Evolutionary conservation across 1,284 basidiomycete species (phyloP), one percentile per base, ranked within the genome.

Genomic region (Cutaneotrichosporon sp.): DNA sequence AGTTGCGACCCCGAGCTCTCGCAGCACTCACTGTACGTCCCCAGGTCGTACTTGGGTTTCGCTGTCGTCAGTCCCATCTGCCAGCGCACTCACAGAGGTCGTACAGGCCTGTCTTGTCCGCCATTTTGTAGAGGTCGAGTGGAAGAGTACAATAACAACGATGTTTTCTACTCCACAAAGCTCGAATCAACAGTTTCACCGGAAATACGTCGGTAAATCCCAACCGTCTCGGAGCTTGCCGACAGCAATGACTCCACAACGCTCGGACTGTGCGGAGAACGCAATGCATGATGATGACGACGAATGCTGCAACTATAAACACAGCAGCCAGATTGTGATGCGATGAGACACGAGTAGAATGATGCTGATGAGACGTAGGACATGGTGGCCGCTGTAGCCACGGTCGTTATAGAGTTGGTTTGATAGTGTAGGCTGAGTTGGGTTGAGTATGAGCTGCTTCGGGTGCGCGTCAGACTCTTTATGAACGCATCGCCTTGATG

Each of bases 401-500:
- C 20, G 22, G 22, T 26, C 24, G 38, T 38, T 38, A 38, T 38
- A 22, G 35, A 38, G 35, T 38, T 17, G 24, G 11, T 16, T 22
- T 16, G 24, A 25, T 41, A 16, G n/a, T 24, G 27, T 8, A 44
- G 29, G 24, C 22, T 10, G 19, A 22, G 10, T 7, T 7, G 26
- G 26, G 26, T n/a, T 9, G 41, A 16, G 33, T 8, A 6, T 16
- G 9, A 17, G 6, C 14, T 8, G 17, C 17, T 19, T 9, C n/a
- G 22, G 35, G 17, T 6, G 35, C 6, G 27, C 6, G 27, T 12
- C 12, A 6, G 12, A 29, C 27, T 12, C n/a, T 4, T 16, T 54
- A 67, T 34, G 62, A 56, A 39, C 62, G 60, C 60, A 68, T 61
- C 12, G 65, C 65, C 45, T 70, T 72, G 63, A 75, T 67, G 51